Evolutionary conservation across 176 grass and related monocot species (phyloP), one percentile per base, ranked within the genome.

Genomic region (Oryza longistaminata): DNA sequence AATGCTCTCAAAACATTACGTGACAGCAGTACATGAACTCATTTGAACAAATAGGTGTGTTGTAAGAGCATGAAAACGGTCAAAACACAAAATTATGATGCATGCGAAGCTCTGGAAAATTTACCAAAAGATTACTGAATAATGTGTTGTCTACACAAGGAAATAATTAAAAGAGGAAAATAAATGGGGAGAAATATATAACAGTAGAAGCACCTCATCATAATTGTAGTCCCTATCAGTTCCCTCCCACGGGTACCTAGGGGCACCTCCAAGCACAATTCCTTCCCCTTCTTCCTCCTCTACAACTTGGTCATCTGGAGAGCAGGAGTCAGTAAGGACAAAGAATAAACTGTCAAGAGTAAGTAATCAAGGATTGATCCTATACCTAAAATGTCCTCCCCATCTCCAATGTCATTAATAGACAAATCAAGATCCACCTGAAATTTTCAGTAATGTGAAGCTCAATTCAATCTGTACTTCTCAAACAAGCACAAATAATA

Each of bases 351-450:
- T 10, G 6, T 3, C 19, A 43, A 58, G 12, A 82, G 13, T 14
- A 82, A n/a, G 37, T 9, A 40, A 77, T 46, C 24, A 53, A 31
- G 5, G 58, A 62, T 81, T 60, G 86, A 64, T 5, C 33, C 25
- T 44, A 26, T 85, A 95, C 91, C 87, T 77, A 45, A 68, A 64
- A 6, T 64, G 14, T 88, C 87, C 60, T 86, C 83, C 74, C 85
- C 80, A 55, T 89, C 91, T 53, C 76, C 89, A 85, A 87, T 87
- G 37, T 68, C 87, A 68, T 72, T 31, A 42, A 74, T 45, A 11
- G 86, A 42, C 60, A 85, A 88, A 74, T 88, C 87, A 65, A 90
- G 83, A 68, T 95, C 83, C 37, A 98, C 93, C 93, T 98, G 79
- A 90, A 88, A 86, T 43, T 44, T 58, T 9, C 86, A 53, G 7